Evolutionary conservation across 805 yeast genomes (phyloP).

Genomic region (Lipomyces kockii): DNA sequence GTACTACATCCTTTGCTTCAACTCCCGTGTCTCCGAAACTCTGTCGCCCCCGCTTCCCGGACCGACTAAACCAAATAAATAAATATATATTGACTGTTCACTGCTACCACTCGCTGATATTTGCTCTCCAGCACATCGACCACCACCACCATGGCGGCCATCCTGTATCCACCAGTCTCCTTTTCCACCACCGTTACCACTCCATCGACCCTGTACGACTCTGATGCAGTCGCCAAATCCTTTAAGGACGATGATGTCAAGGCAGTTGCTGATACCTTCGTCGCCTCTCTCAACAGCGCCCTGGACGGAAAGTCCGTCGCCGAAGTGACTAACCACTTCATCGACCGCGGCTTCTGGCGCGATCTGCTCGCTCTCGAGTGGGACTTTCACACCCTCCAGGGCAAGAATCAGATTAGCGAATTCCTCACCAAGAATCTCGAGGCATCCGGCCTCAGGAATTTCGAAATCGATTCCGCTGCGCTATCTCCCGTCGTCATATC

Average conservation of each 20-base stretch:
- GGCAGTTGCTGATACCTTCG: constrained; percentile 8
- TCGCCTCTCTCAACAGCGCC: constrained; percentile 16
- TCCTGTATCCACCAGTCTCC: not conserved
- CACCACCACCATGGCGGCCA: not conserved
- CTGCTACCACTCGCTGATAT: not conserved
- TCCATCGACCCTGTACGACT: not conserved
- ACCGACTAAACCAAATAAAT: not conserved
- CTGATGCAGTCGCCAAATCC: constrained; percentile 2
- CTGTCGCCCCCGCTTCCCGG: not conserved
- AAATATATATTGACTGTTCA: not conserved
- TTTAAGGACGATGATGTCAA: constrained; percentile 2
- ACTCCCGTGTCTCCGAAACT: not conserved
- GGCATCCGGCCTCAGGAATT: constrained; percentile 41
- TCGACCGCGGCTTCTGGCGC: constrained; percentile 44
- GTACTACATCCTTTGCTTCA: not conserved
- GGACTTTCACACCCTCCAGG: constrained; percentile 47
- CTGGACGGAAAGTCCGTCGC: constrained; percentile 2
- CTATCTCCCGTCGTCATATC: constrained; percentile 43
- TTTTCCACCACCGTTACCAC: not conserved
- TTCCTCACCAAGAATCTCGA: constrained; percentile 32
- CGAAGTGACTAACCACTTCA: constrained; percentile 4
- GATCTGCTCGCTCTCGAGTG: constrained; percentile 48
- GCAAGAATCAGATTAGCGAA: constrained; percentile 43
- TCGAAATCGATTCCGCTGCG: constrained; percentile 46
- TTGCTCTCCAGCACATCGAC: not conserved